These are phyloP conservation scores for Clitocybe nebularis DNA, from an alignment of 1,284 basidiomycete species.

Conservation along the genomic window DNA sequence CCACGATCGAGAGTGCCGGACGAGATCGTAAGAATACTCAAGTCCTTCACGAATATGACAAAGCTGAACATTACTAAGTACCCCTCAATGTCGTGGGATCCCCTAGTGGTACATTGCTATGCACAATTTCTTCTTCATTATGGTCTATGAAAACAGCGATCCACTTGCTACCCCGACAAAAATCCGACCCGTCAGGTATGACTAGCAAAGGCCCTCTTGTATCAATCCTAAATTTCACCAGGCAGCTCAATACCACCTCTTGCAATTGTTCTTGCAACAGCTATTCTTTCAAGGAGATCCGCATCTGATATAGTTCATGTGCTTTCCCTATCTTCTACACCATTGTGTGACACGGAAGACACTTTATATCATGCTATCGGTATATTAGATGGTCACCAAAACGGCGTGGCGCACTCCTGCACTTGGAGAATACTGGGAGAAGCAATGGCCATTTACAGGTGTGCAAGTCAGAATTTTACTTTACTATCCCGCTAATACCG, in stretches of 20 bases:
- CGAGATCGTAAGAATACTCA: conserved; percentile 39
- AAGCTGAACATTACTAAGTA: conserved; percentile 30
- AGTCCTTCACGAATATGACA: not conserved
- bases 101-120: conserved; percentile 53
- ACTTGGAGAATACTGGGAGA: conserved; percentile 49
- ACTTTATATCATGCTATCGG: conserved; percentile 40
- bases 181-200: conserved; percentile 11
- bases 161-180: conserved; percentile 42
- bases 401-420: conserved; percentile 29
- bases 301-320: conserved; percentile 53
- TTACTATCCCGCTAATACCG: not conserved
- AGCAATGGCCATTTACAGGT: conserved; percentile 57
- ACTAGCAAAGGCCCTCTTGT: not conserved
- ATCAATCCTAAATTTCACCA: not conserved
- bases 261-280: conserved; percentile 35
- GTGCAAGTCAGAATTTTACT: conserved; percentile 8
- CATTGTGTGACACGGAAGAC: conserved; percentile 36
- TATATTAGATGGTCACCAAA: conserved; percentile 36
- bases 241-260: conserved; percentile 18
- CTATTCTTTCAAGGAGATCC: conserved; percentile 42
- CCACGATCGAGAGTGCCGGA: conserved; percentile 37
- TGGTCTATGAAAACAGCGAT: conserved; percentile 38
- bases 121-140: conserved; percentile 43
- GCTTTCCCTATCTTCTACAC: conserved; percentile 37
- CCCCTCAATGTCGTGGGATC: conserved; percentile 48